These are phyloP conservation scores for Epichloe scottii DNA, from an alignment of 2,329 filamentous ascomycete species.

Conservation along the genomic window DNA sequence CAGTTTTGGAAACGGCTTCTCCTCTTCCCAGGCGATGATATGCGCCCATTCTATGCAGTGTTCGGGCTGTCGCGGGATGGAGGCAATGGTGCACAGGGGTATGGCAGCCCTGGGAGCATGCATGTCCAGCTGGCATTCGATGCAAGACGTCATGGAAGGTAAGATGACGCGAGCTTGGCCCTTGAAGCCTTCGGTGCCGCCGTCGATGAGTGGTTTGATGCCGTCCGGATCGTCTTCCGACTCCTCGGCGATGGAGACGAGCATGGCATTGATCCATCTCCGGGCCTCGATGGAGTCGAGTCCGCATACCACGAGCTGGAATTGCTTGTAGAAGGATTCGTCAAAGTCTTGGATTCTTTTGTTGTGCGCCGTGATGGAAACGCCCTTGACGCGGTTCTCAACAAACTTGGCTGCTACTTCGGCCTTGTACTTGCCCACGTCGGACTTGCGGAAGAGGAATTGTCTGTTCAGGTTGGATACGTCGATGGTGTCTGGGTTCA, in stretches of 20 bases:
- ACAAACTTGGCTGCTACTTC: slow-evolving; percentile 88
- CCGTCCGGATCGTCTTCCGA: slow-evolving; percentile 58
- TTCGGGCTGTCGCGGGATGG: slow-evolving; percentile 90
- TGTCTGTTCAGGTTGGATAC: slow-evolving; percentile 97
- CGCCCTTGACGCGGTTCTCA: slow-evolving; percentile 75
- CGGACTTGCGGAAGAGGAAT: slow-evolving; percentile 83
- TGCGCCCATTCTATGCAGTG: slow-evolving; percentile 99
- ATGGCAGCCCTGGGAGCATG: slow-evolving; percentile 95
- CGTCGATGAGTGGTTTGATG: slow-evolving; percentile 88
- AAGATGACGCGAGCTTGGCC: slow-evolving; percentile 88
- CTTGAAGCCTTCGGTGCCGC: slow-evolving; percentile 97
- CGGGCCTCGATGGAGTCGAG: slow-evolving; percentile 94
- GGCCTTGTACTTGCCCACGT: slow-evolving; percentile 90
- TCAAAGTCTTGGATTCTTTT: slow-evolving; percentile 95
- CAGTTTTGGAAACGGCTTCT: slow-evolving; percentile 69
- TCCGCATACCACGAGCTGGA: slow-evolving; percentile 85
- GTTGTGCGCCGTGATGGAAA: slow-evolving; percentile 88
- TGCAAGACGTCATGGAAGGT: slow-evolving; percentile 86
- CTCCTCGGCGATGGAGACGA: slow-evolving; percentile 80
- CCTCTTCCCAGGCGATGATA: slow-evolving; percentile 90
- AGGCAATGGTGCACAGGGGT: slow-evolving; percentile 89
- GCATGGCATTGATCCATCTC: slow-evolving; percentile 94
- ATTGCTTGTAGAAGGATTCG: slow-evolving; percentile 93
- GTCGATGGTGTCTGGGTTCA: slow-evolving; percentile 76
- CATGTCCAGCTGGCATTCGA: slow-evolving; percentile 98